Percentiles rank a stretch among this genome's conserved stretches.
Evolutionary conservation across 2,329 filamentous ascomycete genomes (phyloP).

Genomic region (Triangularia setosa): DNA sequence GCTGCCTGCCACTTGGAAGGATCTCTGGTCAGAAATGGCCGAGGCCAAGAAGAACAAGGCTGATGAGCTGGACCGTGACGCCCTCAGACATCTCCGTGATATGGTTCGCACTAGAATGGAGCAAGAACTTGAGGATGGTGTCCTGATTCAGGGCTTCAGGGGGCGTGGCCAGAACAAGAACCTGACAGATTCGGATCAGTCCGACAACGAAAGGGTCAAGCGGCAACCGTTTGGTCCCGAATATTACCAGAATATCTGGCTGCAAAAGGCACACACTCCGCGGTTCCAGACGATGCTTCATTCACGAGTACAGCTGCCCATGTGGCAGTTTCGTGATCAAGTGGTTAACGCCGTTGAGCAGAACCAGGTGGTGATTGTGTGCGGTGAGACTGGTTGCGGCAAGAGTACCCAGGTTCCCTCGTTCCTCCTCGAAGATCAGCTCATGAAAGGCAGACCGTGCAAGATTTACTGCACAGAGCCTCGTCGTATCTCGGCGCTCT

Average conservation of each 20-base stretch:
- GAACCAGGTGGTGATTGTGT: conserved; percentile 86
- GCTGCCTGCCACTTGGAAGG: conserved; percentile 75
- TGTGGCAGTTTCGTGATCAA: conserved; percentile 77
- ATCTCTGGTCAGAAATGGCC: conserved; percentile 78
- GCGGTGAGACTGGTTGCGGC: conserved; percentile 88
- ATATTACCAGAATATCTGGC: conserved; percentile 56
- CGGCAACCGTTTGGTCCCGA: conserved; percentile 40
- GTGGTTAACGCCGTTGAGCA: conserved; percentile 73
- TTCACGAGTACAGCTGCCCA: conserved; percentile 76
- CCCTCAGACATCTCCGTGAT: conserved; percentile 64
- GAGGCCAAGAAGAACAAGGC: conserved; percentile 65
- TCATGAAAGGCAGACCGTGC: conserved; percentile 73
- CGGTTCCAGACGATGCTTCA: conserved; percentile 75
- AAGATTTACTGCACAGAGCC: conserved; percentile 97
- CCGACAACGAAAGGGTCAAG: conserved; percentile 42
- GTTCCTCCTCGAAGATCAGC: conserved; percentile 85
- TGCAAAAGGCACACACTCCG: conserved; percentile 50
- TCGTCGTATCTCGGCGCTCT: conserved; percentile 92
- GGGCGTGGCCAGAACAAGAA: conserved; percentile 49
- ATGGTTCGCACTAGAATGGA: conserved; percentile 66
- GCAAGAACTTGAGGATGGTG: conserved; percentile 66
- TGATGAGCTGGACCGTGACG: conserved; percentile 66
- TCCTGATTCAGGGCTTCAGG: conserved; percentile 73
- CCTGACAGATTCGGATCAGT: conserved; percentile 48
- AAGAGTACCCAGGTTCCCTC: conserved; percentile 98